Conservation (phyloP, 2,329 filamentous ascomycete species). For the Sarocladium kiliense region DNA sequence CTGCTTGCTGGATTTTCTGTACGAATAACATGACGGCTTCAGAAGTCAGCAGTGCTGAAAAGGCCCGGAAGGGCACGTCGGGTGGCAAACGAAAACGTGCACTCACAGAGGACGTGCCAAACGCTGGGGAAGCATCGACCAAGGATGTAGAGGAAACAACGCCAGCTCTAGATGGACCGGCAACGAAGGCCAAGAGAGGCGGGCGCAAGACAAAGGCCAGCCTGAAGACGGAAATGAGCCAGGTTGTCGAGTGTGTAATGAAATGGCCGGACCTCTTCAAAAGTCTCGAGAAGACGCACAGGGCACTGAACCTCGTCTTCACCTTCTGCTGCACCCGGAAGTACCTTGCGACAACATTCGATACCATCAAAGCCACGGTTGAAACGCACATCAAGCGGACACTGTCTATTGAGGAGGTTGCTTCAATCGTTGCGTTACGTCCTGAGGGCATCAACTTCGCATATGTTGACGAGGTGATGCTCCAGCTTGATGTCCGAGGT, state of each 20-base stretch:
- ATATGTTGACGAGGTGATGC: conserved; percentile 78
- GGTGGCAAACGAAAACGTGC: conserved; percentile 10
- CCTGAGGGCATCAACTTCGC: conserved; percentile 76
- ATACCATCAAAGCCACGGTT: conserved; percentile 79
- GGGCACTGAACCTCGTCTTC: conserved; percentile 85
- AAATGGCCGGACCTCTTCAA: conserved; percentile 74
- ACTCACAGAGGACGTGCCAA: neutral
- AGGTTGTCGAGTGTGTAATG: conserved; percentile 25
- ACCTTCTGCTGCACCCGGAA: conserved; percentile 94
- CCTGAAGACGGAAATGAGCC: conserved; percentile 17
- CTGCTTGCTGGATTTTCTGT: neutral
- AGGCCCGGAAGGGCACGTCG: neutral
- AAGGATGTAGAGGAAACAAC: neutral
- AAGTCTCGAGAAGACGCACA: conserved; percentile 68
- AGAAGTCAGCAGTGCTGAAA: neutral
- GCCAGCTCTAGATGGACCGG: neutral
- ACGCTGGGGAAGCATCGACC: neutral
- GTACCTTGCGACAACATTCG: conserved; percentile 85
- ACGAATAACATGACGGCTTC: neutral
- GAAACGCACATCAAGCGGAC: conserved; percentile 73
- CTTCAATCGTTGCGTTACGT: conserved; percentile 71
- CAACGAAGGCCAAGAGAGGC: conserved; percentile 11
- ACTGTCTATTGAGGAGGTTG: conserved; percentile 72
- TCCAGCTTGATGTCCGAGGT: conserved; percentile 74
- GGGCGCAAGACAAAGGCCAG: neutral